Evolutionary conservation across 768 basidiomycete species (phyloP), one percentile per base, ranked within the genome.

Genomic region (Tricholoma bakamatsutake): DNA sequence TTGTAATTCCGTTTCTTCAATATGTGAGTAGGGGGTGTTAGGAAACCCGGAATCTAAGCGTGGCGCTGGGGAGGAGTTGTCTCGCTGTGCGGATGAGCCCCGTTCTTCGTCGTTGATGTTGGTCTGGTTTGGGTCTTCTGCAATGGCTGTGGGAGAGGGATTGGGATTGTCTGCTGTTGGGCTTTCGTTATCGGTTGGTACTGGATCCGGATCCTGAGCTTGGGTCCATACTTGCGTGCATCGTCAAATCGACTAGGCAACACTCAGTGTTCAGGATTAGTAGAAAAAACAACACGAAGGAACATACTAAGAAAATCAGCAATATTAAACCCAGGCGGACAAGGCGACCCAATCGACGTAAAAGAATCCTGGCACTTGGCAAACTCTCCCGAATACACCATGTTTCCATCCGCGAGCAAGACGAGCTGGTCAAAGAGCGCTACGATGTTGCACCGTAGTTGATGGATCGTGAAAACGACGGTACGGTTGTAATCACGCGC

Each of bases 321-420:
- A 60, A 98, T 90, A 66, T 99, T 99, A 70, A 94, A 98, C 0
- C 96, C 97, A 9, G 84, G 76, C 5, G 97, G 97, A 66, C 97
- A 99, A 0, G 85, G 82, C 56, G 84, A 80, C 1, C 89, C 94
- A 49, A 94, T 84, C 5, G 74, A 75, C 28, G 81, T 77, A 57
- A 98, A 90, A 71, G 97, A 93, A 2, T 81, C 80, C 53, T 91
- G 87, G 65, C 91, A 54, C n/a, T n/a, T n/a, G n/a, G n/a, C n/a
- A n/a, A n/a, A n/a, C n/a, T n/a, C n/a, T n/a, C n/a, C n/a, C n/a
- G n/a, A n/a, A n/a, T n/a, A n/a, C n/a, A n/a, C n/a, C n/a, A n/a
- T n/a, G n/a, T n/a, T n/a, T n/a, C n/a, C n/a, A n/a, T n/a, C n/a
- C n/a, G n/a, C n/a, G n/a, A n/a, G n/a, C n/a, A n/a, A n/a, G n/a